Evolutionary conservation across 306 rosid species (phyloP).

Genomic region (Gleditsia sinensis): DNA sequence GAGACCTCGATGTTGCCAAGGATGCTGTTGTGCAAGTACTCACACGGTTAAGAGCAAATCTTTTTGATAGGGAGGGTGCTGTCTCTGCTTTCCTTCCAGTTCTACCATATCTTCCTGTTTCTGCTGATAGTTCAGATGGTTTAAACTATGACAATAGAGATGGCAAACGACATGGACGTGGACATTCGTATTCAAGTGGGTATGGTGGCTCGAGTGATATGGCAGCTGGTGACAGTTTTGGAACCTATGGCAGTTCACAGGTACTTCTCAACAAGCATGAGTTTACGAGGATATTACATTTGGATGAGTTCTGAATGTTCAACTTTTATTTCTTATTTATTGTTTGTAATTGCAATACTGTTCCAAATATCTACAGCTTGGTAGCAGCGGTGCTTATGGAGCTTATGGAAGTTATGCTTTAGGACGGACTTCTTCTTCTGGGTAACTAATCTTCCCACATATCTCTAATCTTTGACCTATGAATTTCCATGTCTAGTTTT

Average conservation of each 20-base stretch:
- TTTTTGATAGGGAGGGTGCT: conserved; percentile 95
- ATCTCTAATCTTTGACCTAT: conserved; percentile 12
- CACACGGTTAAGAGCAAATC: conserved; percentile 86
- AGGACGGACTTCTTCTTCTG: conserved; percentile 71
- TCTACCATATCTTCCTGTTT: conserved; percentile 83
- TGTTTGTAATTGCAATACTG: conserved; percentile 29
- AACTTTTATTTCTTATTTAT: conserved; percentile 19
- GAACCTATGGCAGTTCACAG: conserved; percentile 89
- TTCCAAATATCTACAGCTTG: conserved; percentile 61
- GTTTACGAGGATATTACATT: conserved; percentile 9
- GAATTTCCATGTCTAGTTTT: background rate
- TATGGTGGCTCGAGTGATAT: conserved; percentile 85
- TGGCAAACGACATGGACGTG: conserved; percentile 82
- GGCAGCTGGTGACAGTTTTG: conserved; percentile 64
- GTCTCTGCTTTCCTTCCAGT: conserved; percentile 76
- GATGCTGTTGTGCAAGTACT: conserved; percentile 95
- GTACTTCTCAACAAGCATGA: conserved; percentile 42
- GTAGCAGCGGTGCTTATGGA: conserved; percentile 73
- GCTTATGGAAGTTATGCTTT: conserved; percentile 85
- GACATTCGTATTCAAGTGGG: conserved; percentile 75
- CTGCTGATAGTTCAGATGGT: conserved; percentile 72
- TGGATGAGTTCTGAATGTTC: conserved; percentile 16
- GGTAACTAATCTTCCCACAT: conserved; percentile 55
- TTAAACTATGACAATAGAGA: conserved; percentile 81
- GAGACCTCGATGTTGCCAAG: conserved; percentile 93